A percentile compares a stretch with the other conserved stretches of the same genome.
These are phyloP conservation scores for Metschnikowia koreensis DNA, from an alignment of 805 yeast species.

Conservation along the genomic window DNA sequence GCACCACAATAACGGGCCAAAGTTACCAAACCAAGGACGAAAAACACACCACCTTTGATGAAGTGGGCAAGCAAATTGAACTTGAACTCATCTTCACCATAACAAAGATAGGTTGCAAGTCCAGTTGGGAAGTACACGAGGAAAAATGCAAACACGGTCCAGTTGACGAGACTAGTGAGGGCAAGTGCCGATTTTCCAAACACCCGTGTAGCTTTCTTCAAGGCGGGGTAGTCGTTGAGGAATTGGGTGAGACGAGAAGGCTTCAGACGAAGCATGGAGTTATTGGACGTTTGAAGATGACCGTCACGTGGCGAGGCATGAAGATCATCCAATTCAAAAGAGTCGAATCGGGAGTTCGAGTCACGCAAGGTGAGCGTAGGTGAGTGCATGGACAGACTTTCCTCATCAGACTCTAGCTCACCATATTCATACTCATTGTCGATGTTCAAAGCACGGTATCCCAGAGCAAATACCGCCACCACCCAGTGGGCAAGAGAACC, in stretches of 20 bases:
- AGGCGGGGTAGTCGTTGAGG: constrained; percentile 15
- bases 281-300: constrained; percentile 26
- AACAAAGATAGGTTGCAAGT: constrained; percentile 60
- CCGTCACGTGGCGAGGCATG: constrained; percentile 5
- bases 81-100: constrained; percentile 66
- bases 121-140: constrained; percentile 59
- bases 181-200: constrained; percentile 23
- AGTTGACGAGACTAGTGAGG: constrained; percentile 41
- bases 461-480: constrained; percentile 49
- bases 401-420: constrained; percentile 16
- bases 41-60: constrained; percentile 92
- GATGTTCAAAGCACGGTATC: constrained; percentile 34
- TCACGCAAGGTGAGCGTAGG: constrained; percentile 16
- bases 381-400: constrained; percentile 14
- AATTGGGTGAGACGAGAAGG: constrained; percentile 10
- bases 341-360: constrained; percentile 15
- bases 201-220: constrained; percentile 11
- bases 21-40: constrained; percentile 71
- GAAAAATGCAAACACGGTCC: constrained; percentile 62
- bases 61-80: constrained; percentile 90
- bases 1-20: constrained; percentile 87
- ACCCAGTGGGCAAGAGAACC: constrained; percentile 53
- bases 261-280: constrained; percentile 16
- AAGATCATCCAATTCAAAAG: constrained; percentile 24
- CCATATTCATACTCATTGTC: constrained; percentile 15